These are phyloP conservation scores for Trichoderma sp. DNA, from an alignment of 2,329 filamentous ascomycete species.

Conservation along the genomic window DNA sequence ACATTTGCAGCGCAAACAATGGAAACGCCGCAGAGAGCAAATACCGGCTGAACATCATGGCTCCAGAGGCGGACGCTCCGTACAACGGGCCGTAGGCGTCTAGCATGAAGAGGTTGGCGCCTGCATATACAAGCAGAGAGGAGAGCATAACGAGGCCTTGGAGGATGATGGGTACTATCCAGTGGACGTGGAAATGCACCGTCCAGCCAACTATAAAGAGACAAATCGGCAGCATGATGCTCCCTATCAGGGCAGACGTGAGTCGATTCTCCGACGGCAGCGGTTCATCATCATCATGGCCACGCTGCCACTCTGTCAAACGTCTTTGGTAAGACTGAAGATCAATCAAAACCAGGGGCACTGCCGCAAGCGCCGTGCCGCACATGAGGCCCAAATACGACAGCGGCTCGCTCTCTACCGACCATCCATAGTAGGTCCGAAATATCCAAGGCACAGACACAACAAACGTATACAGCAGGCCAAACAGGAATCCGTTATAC, in stretches of 20 bases:
- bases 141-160: constrained; percentile 36
- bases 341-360: constrained; percentile 51
- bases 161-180: constrained; percentile 36
- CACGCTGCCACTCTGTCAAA: constrained; percentile 52
- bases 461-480: constrained; percentile 64
- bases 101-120: constrained; percentile 38
- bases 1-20: constrained; percentile 44
- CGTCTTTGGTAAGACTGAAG: constrained; percentile 59
- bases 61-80: constrained; percentile 36
- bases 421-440: constrained; percentile 62
- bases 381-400: constrained; percentile 71
- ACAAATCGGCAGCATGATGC: constrained; percentile 63
- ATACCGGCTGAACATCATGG: constrained; percentile 45
- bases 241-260: constrained; percentile 64
- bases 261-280: constrained; percentile 67
- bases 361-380: constrained; percentile 61
- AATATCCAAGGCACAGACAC: constrained; percentile 69
- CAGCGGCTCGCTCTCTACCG: constrained; percentile 61
- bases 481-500: constrained; percentile 67
- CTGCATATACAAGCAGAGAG: constrained; percentile 38
- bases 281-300: constrained; percentile 52
- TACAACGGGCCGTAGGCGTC: constrained; percentile 38
- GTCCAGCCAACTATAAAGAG: constrained; percentile 75
- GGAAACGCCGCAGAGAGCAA: constrained; percentile 65
- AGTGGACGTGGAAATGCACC: constrained; percentile 34